A percentile compares a stretch with the other conserved stretches of the same genome.
These are phyloP conservation scores for Pyropia yezoensis DNA, from an alignment of 23 red algal genomes.

Conservation along the genomic window DNA sequence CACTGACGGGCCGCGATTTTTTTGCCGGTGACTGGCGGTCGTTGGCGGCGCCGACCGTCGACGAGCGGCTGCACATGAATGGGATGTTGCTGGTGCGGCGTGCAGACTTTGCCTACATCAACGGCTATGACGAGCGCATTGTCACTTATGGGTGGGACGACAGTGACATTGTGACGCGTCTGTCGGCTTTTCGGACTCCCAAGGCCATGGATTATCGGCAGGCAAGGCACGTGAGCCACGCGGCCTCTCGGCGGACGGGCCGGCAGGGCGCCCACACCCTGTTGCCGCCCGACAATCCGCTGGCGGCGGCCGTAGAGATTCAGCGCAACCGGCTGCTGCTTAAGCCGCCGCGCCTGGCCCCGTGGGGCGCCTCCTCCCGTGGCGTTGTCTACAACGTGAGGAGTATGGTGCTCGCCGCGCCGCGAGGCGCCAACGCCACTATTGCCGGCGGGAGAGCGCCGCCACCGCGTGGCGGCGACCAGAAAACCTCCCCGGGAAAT, in stretches of 20 bases:
- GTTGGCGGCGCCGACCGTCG: background rate
- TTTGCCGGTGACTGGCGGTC: conserved; percentile 59
- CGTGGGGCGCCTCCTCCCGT: conserved; percentile 24
- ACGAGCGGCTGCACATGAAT: conserved; percentile 44
- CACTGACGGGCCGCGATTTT: conserved; percentile 17
- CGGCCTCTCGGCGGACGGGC: conserved; percentile 18
- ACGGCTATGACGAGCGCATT: conserved; percentile 81
- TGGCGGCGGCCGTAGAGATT: conserved; percentile 65
- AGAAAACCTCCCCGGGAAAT: too few species aligned
- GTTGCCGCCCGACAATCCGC: conserved; percentile 41
- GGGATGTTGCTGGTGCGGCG: conserved; percentile 34
- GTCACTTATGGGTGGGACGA: conserved; percentile 84
- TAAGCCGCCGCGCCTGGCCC: conserved; percentile 20
- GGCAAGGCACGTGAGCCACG: conserved; percentile 26
- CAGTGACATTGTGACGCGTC: conserved; percentile 48
- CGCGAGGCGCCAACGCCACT: too few species aligned
- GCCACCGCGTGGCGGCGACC: too few species aligned
- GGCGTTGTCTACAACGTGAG: conserved; percentile 26
- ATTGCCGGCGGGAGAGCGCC: too few species aligned
- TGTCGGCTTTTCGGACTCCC: conserved; percentile 6
- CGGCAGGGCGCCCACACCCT: conserved; percentile 9
- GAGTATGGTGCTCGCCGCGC: too few species aligned
- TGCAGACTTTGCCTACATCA: conserved; percentile 24
- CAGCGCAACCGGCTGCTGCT: conserved; percentile 58
- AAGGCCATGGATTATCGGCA: conserved; percentile 20